phyloP scores from a whole-genome alignment of 345 rosid species.

The Zanthoxylum bungeanum region DNA sequence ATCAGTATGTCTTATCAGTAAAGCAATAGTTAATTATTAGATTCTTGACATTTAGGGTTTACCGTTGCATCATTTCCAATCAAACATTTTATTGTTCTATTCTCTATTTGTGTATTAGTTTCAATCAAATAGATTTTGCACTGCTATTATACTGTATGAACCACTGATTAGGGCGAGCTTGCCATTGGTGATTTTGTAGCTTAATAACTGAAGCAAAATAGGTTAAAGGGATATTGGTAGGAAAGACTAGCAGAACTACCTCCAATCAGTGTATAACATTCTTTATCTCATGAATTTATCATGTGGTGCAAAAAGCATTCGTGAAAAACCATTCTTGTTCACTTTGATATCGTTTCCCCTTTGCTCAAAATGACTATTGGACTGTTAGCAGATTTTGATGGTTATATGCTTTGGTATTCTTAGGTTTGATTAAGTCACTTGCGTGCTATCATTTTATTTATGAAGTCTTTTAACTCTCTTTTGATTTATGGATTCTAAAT shows the following conservation, averaged over 20 bases:
- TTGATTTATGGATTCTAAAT: no score
- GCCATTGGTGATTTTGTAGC: neutral
- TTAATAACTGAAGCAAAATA: neutral
- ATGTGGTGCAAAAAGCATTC: neutral
- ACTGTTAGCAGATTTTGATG: neutral
- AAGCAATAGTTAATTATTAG: neutral
- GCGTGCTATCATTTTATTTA: no score
- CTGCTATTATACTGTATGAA: neutral
- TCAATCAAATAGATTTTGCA: neutral
- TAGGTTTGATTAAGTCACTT: no score
- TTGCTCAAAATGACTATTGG: neutral
- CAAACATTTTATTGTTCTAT: neutral
- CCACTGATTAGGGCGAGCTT: neutral
- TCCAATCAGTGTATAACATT: no score
- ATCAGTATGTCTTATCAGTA: no score
- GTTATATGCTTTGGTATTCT: no score
- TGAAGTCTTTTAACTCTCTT: no score
- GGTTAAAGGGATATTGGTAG: neutral
- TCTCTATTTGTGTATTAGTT: neutral
- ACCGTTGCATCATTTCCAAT: neutral
- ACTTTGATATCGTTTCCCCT: neutral
- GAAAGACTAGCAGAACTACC: no score
- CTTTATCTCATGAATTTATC: neutral
- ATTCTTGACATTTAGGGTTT: no score
- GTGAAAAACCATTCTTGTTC: neutral